Percentiles rank a stretch among this genome's conserved stretches.
These are phyloP conservation scores for Chrysoporthe cubensis DNA, from an alignment of 2,329 filamentous ascomycete genomes.

Conservation along the genomic window DNA sequence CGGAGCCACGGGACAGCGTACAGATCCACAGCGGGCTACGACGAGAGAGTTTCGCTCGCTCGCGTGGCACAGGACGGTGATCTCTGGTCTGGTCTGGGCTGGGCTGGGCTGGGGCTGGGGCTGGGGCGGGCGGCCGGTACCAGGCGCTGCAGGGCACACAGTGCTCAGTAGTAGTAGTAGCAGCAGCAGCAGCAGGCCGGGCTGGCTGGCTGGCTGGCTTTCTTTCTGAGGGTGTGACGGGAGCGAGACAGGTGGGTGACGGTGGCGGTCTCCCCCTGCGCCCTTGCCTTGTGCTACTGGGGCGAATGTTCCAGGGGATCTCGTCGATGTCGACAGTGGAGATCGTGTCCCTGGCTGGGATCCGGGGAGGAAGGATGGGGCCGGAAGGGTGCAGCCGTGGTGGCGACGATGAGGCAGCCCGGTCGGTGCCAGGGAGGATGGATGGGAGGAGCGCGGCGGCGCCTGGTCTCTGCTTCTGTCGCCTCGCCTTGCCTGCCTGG, in stretches of 20 bases:
- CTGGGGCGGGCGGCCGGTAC: background rate
- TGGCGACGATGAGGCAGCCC: background rate
- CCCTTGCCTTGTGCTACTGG: slow-evolving; percentile 9
- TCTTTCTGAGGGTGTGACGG: background rate
- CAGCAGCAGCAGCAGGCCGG: background rate
- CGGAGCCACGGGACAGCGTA: slow-evolving; percentile 13
- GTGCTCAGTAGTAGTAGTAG: too few species aligned
- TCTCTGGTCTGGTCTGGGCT: slow-evolving; percentile 14
- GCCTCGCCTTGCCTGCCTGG: background rate
- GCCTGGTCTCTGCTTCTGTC: background rate
- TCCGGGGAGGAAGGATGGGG: background rate
- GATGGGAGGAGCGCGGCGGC: background rate
- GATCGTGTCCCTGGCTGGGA: background rate
- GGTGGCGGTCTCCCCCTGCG: slow-evolving; percentile 4
- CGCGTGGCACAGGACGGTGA: slow-evolving; percentile 22
- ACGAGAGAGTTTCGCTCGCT: slow-evolving; percentile 14
- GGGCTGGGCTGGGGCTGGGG: background rate
- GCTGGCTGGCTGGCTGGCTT: background rate
- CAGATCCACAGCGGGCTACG: slow-evolving; percentile 22
- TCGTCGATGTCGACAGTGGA: background rate
- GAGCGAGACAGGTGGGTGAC: slow-evolving; percentile 11
- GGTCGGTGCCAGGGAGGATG: background rate
- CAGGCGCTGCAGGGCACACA: background rate
- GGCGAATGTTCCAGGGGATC: slow-evolving; percentile 8
- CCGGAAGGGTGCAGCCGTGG: slow-evolving; percentile 2